Evolutionary conservation across 1,139 yeast species (phyloP).

Genomic region (Casaregolazyma suthepensis): DNA sequence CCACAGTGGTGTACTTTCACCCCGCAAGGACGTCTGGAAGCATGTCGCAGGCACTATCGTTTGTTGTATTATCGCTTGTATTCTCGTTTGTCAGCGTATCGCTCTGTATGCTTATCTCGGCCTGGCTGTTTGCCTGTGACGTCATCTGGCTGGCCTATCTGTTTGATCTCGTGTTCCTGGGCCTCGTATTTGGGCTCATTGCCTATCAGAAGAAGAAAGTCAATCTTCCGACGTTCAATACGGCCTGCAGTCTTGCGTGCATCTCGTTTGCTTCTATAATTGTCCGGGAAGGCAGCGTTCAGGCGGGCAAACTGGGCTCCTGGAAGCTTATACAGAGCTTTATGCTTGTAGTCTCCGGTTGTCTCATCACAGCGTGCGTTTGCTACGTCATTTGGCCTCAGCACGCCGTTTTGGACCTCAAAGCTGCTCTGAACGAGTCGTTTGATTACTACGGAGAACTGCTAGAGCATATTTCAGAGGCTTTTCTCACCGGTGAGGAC

Average conservation of each 20-base stretch:
- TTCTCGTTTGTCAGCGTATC: slow-evolving; percentile 55
- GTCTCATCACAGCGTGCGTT: slow-evolving; percentile 48
- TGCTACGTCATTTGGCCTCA: slow-evolving; percentile 64
- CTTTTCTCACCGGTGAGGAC: slow-evolving; percentile 50
- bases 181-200: slow-evolving; percentile 57
- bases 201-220: slow-evolving; percentile 67
- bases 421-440: slow-evolving; percentile 45
- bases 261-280: slow-evolving; percentile 66
- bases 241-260: slow-evolving; percentile 75
- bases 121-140: slow-evolving; percentile 42
- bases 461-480: slow-evolving; percentile 44
- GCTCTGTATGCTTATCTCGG: slow-evolving; percentile 49
- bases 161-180: slow-evolving; percentile 50
- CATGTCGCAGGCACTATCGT: slow-evolving; percentile 68
- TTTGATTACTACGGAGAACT: slow-evolving; percentile 50
- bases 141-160: slow-evolving; percentile 48
- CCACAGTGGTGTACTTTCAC: slow-evolving; percentile 79
- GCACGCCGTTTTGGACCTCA: slow-evolving; percentile 47
- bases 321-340: slow-evolving; percentile 51
- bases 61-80: slow-evolving; percentile 49
- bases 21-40: slow-evolving; percentile 76
- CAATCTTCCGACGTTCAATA: slow-evolving; percentile 64
- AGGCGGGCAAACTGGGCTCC: slow-evolving; percentile 56
- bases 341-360: slow-evolving; percentile 57
- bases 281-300: slow-evolving; percentile 69